These are phyloP conservation scores for Kluyveromyces dobzhanskii DNA, from an alignment of 805 yeast species.

Conservation along the genomic window DNA sequence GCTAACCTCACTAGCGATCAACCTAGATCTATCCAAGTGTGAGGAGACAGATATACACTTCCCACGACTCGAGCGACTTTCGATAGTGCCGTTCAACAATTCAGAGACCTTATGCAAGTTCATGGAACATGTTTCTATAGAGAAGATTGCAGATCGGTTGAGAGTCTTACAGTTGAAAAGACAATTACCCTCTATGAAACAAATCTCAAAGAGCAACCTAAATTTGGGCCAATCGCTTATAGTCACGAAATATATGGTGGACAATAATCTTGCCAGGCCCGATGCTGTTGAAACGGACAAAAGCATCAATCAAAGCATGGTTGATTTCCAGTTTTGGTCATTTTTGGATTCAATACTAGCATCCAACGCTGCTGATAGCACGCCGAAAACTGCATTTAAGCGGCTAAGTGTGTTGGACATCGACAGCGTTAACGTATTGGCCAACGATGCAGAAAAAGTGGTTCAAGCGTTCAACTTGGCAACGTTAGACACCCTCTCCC, in stretches of 20 bases:
- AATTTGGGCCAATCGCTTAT: conserved; percentile 6
- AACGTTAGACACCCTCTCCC: conserved; percentile 22
- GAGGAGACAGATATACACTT: conserved; percentile 14
- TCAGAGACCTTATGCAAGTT: conserved; percentile 18
- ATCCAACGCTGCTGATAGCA: not conserved
- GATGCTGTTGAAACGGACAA: conserved; percentile 5
- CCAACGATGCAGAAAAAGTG: conserved; percentile 5
- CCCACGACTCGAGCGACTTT: conserved; percentile 27
- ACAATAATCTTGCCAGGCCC: conserved; percentile 8
- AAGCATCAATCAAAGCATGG: conserved; percentile 1
- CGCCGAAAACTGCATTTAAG: not conserved
- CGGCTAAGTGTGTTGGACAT: conserved; percentile 5
- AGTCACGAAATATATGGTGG: conserved; percentile 8
- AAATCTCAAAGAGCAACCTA: conserved; percentile 1
- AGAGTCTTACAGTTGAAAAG: conserved; percentile 7
- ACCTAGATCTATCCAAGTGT: conserved; percentile 23
- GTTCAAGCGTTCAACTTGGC: conserved; percentile 1
- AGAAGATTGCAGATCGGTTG: conserved; percentile 2
- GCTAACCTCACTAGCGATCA: conserved; percentile 25
- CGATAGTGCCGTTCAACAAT: conserved; percentile 31
- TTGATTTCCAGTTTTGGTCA: conserved; percentile 7
- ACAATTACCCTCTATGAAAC: conserved; percentile 6
- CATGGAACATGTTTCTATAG: conserved; percentile 3
- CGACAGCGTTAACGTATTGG: conserved; percentile 4
- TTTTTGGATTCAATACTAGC: conserved; percentile 4